Conservation (phyloP, 306 rosid species). For the Cicer cuneatum region DNA sequence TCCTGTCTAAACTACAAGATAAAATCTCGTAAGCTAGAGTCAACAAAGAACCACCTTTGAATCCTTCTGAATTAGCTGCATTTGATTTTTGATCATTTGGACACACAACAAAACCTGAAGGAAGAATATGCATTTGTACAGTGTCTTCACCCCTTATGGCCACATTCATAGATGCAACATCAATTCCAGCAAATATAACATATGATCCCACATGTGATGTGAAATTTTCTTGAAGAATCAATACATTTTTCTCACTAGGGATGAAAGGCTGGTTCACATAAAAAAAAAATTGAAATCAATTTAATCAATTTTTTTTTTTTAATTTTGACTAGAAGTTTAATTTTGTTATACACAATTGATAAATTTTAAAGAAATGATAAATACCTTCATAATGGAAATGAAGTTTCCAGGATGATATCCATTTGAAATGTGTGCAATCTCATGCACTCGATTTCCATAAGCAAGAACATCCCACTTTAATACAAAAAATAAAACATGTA, state of each 20-base stretch:
- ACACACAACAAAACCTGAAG: slow-evolving; percentile 70
- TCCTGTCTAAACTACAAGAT: no score
- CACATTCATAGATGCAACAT: slow-evolving; percentile 37
- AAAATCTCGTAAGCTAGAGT: background rate
- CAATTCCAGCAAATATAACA: slow-evolving; percentile 64
- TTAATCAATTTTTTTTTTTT: no score
- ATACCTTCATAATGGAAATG: slow-evolving; percentile 62
- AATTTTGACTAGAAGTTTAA: no score
- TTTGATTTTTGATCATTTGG: background rate
- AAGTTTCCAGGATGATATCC: slow-evolving; percentile 60
- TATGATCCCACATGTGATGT: slow-evolving; percentile 52
- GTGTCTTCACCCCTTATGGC: slow-evolving; percentile 51
- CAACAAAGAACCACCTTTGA: background rate
- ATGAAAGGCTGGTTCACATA: slow-evolving; percentile 57
- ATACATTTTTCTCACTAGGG: slow-evolving; percentile 49
- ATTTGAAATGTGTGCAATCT: slow-evolving; percentile 56
- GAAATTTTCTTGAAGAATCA: slow-evolving; percentile 72
- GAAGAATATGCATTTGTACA: slow-evolving; percentile 53
- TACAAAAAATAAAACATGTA: background rate
- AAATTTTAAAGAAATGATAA: background rate
- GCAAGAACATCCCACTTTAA: slow-evolving; percentile 77
- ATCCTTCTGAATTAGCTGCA: background rate
- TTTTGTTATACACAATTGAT: background rate
- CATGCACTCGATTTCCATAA: slow-evolving; percentile 43
- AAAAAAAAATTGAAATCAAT: background rate